Conservation (phyloP, 352 stramenopile species). For the Phytophthora nicotianae region DNA sequence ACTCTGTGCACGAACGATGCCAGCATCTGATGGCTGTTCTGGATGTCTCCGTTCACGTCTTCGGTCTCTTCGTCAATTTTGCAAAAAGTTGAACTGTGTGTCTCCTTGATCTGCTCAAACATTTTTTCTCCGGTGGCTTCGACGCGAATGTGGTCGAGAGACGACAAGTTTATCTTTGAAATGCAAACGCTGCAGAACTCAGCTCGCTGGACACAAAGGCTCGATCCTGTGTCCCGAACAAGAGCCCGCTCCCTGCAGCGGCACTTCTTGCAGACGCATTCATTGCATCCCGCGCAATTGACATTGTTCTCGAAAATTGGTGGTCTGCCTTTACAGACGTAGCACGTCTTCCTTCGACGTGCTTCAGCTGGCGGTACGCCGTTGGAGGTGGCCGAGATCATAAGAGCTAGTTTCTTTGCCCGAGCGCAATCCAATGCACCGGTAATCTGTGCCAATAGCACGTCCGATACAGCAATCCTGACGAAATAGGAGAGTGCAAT, state of each 20-base stretch:
- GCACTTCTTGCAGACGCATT: background rate
- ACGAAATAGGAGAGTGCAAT: slow-evolving; percentile 1
- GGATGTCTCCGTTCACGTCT: background rate
- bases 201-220: background rate
- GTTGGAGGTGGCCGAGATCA: background rate
- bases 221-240: background rate
- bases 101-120: no score
- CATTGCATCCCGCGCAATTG: background rate
- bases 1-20: background rate
- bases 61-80: background rate
- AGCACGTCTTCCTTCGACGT: background rate
- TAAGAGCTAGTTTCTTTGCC: background rate
- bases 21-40: background rate
- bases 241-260: background rate
- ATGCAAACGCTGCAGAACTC: background rate
- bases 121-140: background rate
- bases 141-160: background rate
- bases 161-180: background rate
- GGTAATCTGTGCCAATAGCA: background rate
- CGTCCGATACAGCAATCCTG: slow-evolving; percentile 3
- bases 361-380: background rate
- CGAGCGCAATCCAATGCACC: background rate
- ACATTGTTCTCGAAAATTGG: background rate
- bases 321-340: background rate
- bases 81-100: no score